Evolutionary conservation across 768 basidiomycete species (phyloP).

Genomic region (Tricholomella constricta): DNA sequence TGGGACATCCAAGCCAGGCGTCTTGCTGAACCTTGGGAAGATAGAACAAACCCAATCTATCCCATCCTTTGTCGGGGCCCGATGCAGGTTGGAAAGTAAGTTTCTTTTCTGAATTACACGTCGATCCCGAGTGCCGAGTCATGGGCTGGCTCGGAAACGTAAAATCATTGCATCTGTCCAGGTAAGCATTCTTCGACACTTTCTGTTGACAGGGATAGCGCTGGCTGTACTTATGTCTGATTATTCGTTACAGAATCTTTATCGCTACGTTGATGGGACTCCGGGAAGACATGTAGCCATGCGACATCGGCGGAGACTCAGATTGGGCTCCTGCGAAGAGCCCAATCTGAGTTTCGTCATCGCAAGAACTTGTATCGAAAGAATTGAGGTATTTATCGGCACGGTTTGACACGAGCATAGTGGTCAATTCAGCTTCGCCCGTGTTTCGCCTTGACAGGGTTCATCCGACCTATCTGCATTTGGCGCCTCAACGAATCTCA

Average conservation of each 20-base stretch:
- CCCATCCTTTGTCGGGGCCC: not conserved
- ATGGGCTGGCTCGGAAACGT: not conserved
- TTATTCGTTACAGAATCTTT: not conserved
- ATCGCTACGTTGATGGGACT: not conserved
- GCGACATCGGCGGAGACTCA: not conserved
- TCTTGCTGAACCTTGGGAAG: slow-evolving; percentile 1
- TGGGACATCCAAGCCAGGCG: not conserved
- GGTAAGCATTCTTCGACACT: not conserved
- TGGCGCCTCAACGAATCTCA: not conserved
- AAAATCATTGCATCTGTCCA: not conserved
- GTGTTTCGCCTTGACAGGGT: slow-evolving; percentile 5
- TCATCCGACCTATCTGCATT: not conserved
- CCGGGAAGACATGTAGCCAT: not conserved
- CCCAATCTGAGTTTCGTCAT: not conserved
- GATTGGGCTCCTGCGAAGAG: not conserved
- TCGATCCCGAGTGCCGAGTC: not conserved
- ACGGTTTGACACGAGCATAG: not conserved
- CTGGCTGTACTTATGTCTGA: not conserved
- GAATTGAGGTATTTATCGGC: no score
- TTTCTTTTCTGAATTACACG: no score
- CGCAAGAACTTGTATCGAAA: no score
- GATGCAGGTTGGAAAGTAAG: no score
- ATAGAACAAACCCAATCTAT: not conserved
- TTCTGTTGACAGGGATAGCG: not conserved
- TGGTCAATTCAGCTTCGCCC: not conserved